phyloP scores from a whole-genome alignment of 495 filamentous ascomycete genomes.

The Echria macrotheca region DNA sequence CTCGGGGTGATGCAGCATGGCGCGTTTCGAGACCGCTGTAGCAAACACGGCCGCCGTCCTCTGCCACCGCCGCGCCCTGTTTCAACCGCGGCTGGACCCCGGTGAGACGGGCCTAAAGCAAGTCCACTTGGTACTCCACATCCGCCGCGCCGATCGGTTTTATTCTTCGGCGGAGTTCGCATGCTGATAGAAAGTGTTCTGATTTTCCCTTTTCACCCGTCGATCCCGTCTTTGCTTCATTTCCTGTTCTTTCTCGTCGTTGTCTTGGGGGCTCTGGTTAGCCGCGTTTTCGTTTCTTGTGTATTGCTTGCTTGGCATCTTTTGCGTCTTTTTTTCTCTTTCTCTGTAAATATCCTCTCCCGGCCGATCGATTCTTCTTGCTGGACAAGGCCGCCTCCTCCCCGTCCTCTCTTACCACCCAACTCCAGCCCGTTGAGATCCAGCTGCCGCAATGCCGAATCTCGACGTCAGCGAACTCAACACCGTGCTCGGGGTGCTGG shows the following conservation, averaged over 20 bases:
- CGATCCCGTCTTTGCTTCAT: not conserved
- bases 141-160: no score
- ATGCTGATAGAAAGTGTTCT: no score
- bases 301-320: not conserved
- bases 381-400: not conserved
- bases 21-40: no score
- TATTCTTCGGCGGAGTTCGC: no score
- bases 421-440: not conserved
- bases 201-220: not conserved
- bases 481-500: constrained; percentile 38
- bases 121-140: no score
- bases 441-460: constrained; percentile 34
- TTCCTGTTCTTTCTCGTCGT: not conserved
- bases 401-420: not conserved
- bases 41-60: no score
- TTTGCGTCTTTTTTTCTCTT: not conserved
- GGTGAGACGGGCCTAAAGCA: no score
- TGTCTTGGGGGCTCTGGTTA: not conserved
- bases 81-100: no score
- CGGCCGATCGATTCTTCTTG: not conserved
- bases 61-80: no score
- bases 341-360: not conserved
- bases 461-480: constrained; percentile 51
- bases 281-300: not conserved
- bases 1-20: no score